Conservation (phyloP, 2,329 filamentous ascomycete genomes). For the Tolypocladium inflatum region DNA sequence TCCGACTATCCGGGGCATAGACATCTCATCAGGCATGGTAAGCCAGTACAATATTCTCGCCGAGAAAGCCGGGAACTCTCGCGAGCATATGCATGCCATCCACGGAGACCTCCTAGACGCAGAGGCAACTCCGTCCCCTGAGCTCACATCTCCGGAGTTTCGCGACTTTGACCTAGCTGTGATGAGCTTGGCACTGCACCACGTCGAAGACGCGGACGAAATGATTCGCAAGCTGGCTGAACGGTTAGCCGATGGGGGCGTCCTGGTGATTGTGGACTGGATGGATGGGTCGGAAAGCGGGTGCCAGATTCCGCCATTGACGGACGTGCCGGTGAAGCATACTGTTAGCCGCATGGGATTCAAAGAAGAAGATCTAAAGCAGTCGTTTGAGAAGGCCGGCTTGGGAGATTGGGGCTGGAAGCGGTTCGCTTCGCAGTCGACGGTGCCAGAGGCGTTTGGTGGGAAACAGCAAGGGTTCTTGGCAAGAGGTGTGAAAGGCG, state of each 20-base stretch:
- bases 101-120: slow-evolving; percentile 18
- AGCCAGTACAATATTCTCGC: slow-evolving; percentile 20
- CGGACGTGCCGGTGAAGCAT: slow-evolving; percentile 3
- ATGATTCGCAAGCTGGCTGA: slow-evolving; percentile 18
- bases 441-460: slow-evolving; percentile 13
- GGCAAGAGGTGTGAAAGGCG: slow-evolving; percentile 5
- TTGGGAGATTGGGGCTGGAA: slow-evolving; percentile 15
- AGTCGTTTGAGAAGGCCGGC: slow-evolving; percentile 12
- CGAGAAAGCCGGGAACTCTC: slow-evolving; percentile 10
- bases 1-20: slow-evolving; percentile 20
- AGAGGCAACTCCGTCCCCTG: slow-evolving; percentile 9
- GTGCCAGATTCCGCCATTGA: too few species aligned
- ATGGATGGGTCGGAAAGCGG: slow-evolving; percentile 8
- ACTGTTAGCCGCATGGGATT: slow-evolving; percentile 14
- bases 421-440: slow-evolving; percentile 8
- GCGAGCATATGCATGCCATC: slow-evolving; percentile 18
- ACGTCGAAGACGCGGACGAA: slow-evolving; percentile 16
- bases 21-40: slow-evolving; percentile 22
- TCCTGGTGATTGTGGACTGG: slow-evolving; percentile 24
- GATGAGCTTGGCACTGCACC: slow-evolving; percentile 26
- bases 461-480: slow-evolving; percentile 16
- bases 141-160: slow-evolving; percentile 11
- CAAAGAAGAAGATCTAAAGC: slow-evolving; percentile 9
- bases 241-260: slow-evolving; percentile 18
- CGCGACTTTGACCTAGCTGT: slow-evolving; percentile 20